These are phyloP conservation scores for Liquidambar formosana DNA, from an alignment of 164 flowering plant species.

Conservation along the genomic window DNA sequence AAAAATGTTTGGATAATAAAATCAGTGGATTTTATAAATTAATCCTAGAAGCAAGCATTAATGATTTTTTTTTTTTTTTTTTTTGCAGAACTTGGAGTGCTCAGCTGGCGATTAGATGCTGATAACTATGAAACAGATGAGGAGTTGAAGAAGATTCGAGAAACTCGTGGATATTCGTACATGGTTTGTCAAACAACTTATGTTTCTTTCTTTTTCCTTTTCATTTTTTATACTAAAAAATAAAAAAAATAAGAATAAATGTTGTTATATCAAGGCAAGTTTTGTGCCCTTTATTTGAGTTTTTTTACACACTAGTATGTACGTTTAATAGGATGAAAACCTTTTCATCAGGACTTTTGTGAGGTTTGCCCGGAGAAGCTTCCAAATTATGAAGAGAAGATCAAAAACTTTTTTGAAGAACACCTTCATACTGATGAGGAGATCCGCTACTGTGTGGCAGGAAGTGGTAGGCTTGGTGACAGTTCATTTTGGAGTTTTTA, in stretches of 20 bases:
- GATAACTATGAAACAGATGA: slow-evolving; percentile 91
- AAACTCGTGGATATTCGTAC: slow-evolving; percentile 83
- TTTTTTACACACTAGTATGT: not conserved
- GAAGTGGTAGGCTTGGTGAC: slow-evolving; percentile 68
- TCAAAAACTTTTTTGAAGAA: slow-evolving; percentile 90
- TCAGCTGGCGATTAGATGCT: slow-evolving; percentile 92
- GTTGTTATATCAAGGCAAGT: too few species aligned
- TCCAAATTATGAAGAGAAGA: slow-evolving; percentile 93
- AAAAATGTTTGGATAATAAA: not conserved
- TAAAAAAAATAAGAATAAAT: too few species aligned
- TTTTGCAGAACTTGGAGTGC: slow-evolving; percentile 88
- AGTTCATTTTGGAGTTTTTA: not conserved
- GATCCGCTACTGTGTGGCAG: slow-evolving; percentile 92
- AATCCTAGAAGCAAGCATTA: too few species aligned
- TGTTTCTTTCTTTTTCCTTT: slow-evolving; percentile 3
- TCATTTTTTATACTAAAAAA: not conserved
- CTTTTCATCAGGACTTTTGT: slow-evolving; percentile 64
- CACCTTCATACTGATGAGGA: slow-evolving; percentile 99
- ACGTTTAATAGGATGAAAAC: not conserved
- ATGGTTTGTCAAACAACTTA: slow-evolving; percentile 38
- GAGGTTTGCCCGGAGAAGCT: slow-evolving; percentile 93
- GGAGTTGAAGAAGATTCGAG: slow-evolving; percentile 88
- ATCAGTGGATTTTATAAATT: not conserved
- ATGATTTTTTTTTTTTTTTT: too few species aligned
- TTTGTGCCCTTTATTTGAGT: too few species aligned